Evolutionary conservation across 208 protist species (phyloP).

Genomic region (Phytomonas sp.): DNA sequence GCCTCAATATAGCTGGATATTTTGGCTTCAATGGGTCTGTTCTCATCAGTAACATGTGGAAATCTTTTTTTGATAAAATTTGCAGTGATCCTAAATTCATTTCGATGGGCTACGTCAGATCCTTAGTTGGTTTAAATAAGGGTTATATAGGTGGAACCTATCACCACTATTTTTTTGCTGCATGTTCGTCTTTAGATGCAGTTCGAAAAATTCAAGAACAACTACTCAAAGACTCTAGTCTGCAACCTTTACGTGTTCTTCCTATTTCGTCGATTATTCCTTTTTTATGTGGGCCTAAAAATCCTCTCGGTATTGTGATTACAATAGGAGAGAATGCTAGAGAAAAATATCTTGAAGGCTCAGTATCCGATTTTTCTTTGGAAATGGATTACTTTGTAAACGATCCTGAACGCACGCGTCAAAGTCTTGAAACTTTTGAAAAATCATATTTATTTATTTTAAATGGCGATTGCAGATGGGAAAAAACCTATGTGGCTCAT

Average conservation of each 20-base stretch:
- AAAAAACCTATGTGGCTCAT: conserved; percentile 38
- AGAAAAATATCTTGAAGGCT: conserved; percentile 22
- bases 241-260: conserved; percentile 22
- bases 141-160: conserved; percentile 25
- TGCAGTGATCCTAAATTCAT: conserved; percentile 29
- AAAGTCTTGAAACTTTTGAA: conserved; percentile 24
- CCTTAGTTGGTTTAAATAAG: conserved; percentile 22
- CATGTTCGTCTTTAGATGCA: conserved; percentile 19
- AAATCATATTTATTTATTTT: conserved; percentile 29
- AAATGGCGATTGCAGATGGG: conserved; percentile 31
- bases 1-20: conserved; percentile 42
- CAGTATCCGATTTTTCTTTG: conserved; percentile 24
- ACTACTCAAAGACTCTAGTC: conserved; percentile 13
- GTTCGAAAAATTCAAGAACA: conserved; percentile 6
- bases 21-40: conserved; percentile 26
- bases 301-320: conserved; percentile 45
- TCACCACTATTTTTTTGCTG: conserved; percentile 68
- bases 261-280: conserved; percentile 44
- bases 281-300: conserved; percentile 44
- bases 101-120: conserved; percentile 46
- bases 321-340: conserved; percentile 58
- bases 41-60: conserved; percentile 45
- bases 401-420: conserved; percentile 32
- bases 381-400: conserved; percentile 27
- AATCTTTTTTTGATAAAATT: conserved; percentile 38